These are phyloP conservation scores for Pseudognaphalium luteoalbum DNA, from an alignment of 129 eudicot species.

Conservation along the genomic window DNA sequence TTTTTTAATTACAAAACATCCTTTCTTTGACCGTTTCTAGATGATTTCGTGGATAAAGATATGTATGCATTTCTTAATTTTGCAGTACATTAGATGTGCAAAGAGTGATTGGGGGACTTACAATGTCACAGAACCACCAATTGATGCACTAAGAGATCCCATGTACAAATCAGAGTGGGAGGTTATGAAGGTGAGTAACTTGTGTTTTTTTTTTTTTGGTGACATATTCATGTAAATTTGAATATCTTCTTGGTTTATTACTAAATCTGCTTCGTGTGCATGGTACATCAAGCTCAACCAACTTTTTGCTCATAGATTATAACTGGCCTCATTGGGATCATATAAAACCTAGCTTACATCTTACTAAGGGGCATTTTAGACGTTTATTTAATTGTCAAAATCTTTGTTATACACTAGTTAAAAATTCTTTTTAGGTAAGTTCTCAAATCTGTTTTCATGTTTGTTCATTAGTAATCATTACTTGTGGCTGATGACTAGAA, in stretches of 20 bases:
- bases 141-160: constrained; percentile 97
- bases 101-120: constrained; percentile 85
- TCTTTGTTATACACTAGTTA: neutral
- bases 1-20: neutral
- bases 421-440: neutral
- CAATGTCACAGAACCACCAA: constrained; percentile 93
- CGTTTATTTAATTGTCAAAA: neutral
- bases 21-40: neutral
- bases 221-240: neutral
- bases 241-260: neutral
- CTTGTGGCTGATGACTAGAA: neutral
- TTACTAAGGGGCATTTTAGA: constrained; percentile 3
- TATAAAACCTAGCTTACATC: neutral
- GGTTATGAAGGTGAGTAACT: constrained; percentile 57
- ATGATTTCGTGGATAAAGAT: neutral
- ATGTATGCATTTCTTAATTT: constrained; percentile 16
- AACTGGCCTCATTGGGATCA: neutral
- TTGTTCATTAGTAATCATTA: neutral
- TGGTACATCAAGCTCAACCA: neutral
- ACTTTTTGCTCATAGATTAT: neutral
- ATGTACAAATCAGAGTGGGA: constrained; percentile 92
- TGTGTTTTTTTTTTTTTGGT: neutral
- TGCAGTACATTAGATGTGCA: constrained; percentile 95
- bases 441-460: neutral
- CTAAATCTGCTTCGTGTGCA: neutral